phyloP scores from a whole-genome alignment of 305 asterid species.

The Ajuga reptans region DNA sequence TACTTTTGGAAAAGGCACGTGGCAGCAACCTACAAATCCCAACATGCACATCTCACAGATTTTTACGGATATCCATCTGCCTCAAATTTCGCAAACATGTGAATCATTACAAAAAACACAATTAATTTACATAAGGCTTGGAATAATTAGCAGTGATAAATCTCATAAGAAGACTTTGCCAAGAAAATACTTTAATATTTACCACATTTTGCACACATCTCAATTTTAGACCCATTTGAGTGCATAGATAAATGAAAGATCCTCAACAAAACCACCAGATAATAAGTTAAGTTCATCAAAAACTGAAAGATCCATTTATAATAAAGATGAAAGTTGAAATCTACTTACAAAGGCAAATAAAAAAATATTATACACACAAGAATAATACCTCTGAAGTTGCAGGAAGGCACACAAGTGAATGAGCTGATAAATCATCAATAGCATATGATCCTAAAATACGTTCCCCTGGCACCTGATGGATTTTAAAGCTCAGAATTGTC shows the following conservation, averaged over 20 bases:
- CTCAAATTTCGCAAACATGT: not conserved
- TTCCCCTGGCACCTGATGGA: slow-evolving; percentile 76
- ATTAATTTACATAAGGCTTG: not conserved
- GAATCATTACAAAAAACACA: not conserved
- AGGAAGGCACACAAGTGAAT: slow-evolving; percentile 59
- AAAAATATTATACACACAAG: not conserved
- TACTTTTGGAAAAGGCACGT: not conserved
- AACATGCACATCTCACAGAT: slow-evolving; percentile 4
- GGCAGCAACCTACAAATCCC: slow-evolving; percentile 2
- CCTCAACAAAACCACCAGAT: not conserved
- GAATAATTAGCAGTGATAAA: not conserved
- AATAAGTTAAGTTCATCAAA: not conserved
- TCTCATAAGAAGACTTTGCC: not conserved
- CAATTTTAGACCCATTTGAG: not conserved
- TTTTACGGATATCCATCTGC: not conserved
- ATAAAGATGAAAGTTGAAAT: slow-evolving; percentile 11
- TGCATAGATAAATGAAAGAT: not conserved
- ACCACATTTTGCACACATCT: not conserved
- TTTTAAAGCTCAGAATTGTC: slow-evolving; percentile 13
- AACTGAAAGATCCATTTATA: slow-evolving; percentile 3
- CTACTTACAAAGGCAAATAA: not conserved
- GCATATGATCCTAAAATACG: slow-evolving; percentile 74
- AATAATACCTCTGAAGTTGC: slow-evolving; percentile 72
- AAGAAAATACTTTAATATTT: not conserved
- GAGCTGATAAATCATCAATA: slow-evolving; percentile 65